Evolutionary conservation across 83 land plant species (phyloP).

Genomic region (Diphasiastrum complanatum): DNA sequence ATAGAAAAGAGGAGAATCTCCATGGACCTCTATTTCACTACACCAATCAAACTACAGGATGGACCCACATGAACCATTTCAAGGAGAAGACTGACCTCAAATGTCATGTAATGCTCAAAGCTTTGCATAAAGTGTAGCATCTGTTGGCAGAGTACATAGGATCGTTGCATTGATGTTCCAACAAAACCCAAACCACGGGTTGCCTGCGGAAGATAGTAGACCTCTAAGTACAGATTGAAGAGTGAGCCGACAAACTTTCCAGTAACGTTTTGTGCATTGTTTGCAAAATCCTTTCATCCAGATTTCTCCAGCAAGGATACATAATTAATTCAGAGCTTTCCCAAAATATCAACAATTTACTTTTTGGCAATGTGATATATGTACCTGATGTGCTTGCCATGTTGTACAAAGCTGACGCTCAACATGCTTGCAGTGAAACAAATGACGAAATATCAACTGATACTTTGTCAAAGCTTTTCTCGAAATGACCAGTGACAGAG

Average conservation of each 20-base stretch:
- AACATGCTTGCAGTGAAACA: slow-evolving; percentile 96
- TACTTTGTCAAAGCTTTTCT: slow-evolving; percentile 88
- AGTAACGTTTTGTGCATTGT: no score
- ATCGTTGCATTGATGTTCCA: slow-evolving; percentile 77
- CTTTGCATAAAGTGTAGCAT: slow-evolving; percentile 98
- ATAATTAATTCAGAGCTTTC: no score
- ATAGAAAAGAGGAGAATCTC: background rate
- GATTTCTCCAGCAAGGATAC: no score
- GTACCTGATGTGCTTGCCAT: slow-evolving; percentile 96
- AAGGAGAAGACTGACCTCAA: slow-evolving; percentile 55
- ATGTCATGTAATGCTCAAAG: slow-evolving; percentile 88
- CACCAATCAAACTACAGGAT: slow-evolving; percentile 5
- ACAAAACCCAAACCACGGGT: slow-evolving; percentile 49
- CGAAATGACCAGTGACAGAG: slow-evolving; percentile 86
- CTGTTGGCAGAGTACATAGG: slow-evolving; percentile 85
- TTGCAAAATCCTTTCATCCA: no score
- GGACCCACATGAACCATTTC: background rate
- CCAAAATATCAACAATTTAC: no score
- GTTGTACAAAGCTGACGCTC: slow-evolving; percentile 89
- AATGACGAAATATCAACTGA: slow-evolving; percentile 85
- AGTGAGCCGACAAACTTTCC: no score
- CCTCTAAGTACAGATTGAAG: background rate
- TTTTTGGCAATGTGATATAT: no score
- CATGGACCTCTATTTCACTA: background rate
- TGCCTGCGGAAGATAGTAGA: slow-evolving; percentile 37